These are phyloP conservation scores for Alternaria arbusti DNA, from an alignment of 2,329 filamentous ascomycete genomes.

Conservation along the genomic window DNA sequence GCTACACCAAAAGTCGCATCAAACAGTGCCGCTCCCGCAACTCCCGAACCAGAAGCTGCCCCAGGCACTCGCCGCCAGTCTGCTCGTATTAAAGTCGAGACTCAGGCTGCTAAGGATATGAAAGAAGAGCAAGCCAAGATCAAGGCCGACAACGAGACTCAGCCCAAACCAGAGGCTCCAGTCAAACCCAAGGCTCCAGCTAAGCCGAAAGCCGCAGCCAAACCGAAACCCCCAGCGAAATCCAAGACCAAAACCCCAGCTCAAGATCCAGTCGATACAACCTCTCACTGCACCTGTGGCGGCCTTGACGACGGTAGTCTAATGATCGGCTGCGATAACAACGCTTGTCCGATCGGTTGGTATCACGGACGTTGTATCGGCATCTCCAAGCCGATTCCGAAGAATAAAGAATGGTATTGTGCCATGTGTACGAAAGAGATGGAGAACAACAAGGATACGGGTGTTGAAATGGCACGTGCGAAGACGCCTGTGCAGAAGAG, in stretches of 20 bases:
- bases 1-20: not conserved
- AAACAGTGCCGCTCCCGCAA: not conserved
- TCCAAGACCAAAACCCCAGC: not conserved
- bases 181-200: not conserved
- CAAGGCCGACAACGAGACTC: not conserved
- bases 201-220: not conserved
- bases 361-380: slow-evolving; percentile 10
- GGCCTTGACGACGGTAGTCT: slow-evolving; percentile 1
- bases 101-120: not conserved
- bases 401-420: slow-evolving; percentile 5
- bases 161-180: not conserved
- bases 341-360: slow-evolving; percentile 5
- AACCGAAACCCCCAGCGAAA: no score
- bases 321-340: slow-evolving; percentile 13
- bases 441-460: not conserved
- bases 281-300: slow-evolving; percentile 8
- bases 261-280: not conserved
- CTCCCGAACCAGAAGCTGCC: not conserved
- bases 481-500: not conserved
- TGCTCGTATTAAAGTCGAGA: not conserved
- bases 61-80: not conserved
- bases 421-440: not conserved
- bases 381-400: not conserved
- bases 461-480: not conserved
- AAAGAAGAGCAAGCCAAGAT: not conserved